These are phyloP conservation scores for Suillus variegatus DNA, from an alignment of 768 basidiomycete genomes.

Conservation along the genomic window DNA sequence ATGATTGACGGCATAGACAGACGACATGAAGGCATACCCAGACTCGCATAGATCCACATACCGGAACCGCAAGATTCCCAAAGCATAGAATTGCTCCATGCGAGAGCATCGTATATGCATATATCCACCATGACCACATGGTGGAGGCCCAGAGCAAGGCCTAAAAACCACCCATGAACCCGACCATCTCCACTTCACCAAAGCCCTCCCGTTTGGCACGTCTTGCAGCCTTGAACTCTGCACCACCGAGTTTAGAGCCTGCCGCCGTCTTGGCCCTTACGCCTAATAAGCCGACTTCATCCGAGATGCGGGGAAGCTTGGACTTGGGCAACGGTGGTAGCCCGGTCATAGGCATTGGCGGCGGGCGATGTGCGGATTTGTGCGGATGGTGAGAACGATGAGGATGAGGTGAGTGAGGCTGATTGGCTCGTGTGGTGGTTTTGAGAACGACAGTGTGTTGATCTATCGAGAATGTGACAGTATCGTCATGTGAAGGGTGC, in stretches of 20 bases:
- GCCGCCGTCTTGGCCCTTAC: slow-evolving; percentile 22
- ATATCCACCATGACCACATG: neutral
- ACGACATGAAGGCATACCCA: neutral
- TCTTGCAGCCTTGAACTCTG: slow-evolving; percentile 31
- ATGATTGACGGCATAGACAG: neutral
- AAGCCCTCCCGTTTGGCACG: slow-evolving; percentile 29
- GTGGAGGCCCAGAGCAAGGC: neutral
- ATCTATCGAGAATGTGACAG: slow-evolving; percentile 27
- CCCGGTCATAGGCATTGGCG: slow-evolving; percentile 18
- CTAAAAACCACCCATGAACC: slow-evolving; percentile 20
- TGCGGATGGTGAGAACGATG: slow-evolving; percentile 15
- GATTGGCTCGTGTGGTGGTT: slow-evolving; percentile 17
- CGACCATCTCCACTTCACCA: slow-evolving; percentile 32
- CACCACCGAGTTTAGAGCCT: slow-evolving; percentile 26
- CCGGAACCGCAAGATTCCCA: neutral
- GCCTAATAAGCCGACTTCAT: slow-evolving; percentile 21
- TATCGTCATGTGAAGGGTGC: slow-evolving; percentile 18
- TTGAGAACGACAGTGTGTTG: slow-evolving; percentile 25
- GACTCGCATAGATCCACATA: neutral
- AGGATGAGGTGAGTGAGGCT: slow-evolving; percentile 13
- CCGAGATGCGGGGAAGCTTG: slow-evolving; percentile 19
- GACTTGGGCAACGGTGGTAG: slow-evolving; percentile 26
- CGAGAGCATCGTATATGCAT: neutral
- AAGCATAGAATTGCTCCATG: neutral
- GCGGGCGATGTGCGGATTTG: slow-evolving; percentile 27